Base-by-base conservation (phyloP, 192 early-diverging fungal genomes). In the Cladochytrium replicatum region DNA sequence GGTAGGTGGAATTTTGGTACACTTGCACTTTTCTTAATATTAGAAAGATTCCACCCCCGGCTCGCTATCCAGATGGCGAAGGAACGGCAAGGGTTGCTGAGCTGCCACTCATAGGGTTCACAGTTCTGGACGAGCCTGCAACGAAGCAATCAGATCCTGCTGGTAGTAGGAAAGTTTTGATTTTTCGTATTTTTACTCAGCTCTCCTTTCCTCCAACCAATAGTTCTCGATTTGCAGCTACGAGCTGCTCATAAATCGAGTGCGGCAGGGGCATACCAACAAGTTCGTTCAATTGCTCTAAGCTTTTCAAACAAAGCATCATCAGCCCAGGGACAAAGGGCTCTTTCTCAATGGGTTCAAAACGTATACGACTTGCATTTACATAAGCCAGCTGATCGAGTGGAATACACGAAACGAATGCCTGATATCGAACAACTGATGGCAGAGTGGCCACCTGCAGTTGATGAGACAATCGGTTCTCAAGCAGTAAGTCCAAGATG, bases 101-200 rank as follows among this genome's bases (percentile, higher is more conserved):
- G 43, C n/a, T 44, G 11, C 17, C 17, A n/a, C 13, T n/a, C 17
- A 13, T 37, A 37, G 43, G 43, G 22, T 17, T 44, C 13, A 44
- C n/a, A 11, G 43, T 44, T 27, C 13, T 44, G 22, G 43, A 44
- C 43, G 43, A 44, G 32, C 43, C 43, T 26, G 13, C 43, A 44
- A 37, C 43, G 22, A 44, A 44, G 32, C 43, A 44, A 37, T 27
- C n/a, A 13, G 34, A 37, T 37, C 34, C 34, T 37, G 34, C 34
- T 13, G 34, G 34, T 37, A 37, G 17, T 13, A 37, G 17, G 17
- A 37, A 46, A 8, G 6, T 26, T 5, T 48, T 55, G 11, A 0
- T 47, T n/a, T 27, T 22, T 19, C 15, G 7, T 29, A 41, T 60
- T 19, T 47, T 26, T n/a, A 22, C n/a, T n/a, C n/a, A n/a, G n/a